These are phyloP conservation scores for Aegle marmelos DNA, from an alignment of 345 rosid species.

Conservation along the genomic window DNA sequence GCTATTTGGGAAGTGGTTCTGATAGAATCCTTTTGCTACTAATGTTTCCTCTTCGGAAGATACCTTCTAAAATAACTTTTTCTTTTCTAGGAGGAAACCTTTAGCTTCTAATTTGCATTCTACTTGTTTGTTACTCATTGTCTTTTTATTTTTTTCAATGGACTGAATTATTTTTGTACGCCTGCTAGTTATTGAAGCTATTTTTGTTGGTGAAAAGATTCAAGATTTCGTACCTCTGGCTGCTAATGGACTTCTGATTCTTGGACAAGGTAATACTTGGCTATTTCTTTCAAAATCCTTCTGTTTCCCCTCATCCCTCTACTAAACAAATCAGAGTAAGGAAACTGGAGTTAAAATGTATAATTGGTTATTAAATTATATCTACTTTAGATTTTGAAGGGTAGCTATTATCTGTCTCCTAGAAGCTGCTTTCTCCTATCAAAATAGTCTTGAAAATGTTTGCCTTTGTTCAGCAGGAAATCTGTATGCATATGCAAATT, in stretches of 20 bases:
- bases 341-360: neutral
- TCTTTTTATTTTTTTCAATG: neutral
- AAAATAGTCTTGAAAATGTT: neutral
- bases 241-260: conserved; percentile 55
- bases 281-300: neutral
- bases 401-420: neutral
- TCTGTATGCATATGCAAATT: conserved; percentile 53
- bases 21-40: neutral
- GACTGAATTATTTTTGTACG: conserved; percentile 11
- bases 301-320: neutral
- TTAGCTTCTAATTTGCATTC: neutral
- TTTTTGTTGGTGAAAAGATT: conserved; percentile 62
- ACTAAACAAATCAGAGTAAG: neutral
- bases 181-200: conserved; percentile 48
- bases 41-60: neutral
- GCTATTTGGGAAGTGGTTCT: neutral
- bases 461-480: conserved; percentile 44
- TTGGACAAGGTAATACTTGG: conserved; percentile 59
- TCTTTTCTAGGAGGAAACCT: neutral
- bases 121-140: neutral
- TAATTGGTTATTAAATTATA: neutral
- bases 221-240: conserved; percentile 51
- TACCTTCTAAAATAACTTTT: neutral
- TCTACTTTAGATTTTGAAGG: neutral
- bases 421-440: neutral